These are phyloP conservation scores for Phtheirospermum japonicum DNA, from an alignment of 257 asterid species.

Conservation along the genomic window DNA sequence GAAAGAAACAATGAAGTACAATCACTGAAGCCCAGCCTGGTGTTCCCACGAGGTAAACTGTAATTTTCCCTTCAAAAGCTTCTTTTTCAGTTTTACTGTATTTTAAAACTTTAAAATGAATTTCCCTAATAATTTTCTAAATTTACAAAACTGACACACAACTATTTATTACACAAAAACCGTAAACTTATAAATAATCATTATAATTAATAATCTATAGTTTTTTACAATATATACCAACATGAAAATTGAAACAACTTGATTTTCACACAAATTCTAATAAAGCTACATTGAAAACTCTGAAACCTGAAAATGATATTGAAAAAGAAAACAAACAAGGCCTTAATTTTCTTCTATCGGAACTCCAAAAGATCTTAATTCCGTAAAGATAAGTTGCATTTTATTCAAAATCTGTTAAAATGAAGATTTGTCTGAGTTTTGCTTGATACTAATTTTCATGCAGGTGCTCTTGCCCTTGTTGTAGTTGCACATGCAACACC, in stretches of 20 bases:
- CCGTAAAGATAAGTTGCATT: background rate
- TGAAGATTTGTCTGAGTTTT: background rate
- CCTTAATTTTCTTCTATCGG: background rate
- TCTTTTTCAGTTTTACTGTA: background rate
- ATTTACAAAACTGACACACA: background rate
- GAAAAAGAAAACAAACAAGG: background rate
- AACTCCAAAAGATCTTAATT: background rate
- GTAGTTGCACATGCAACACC: conserved; percentile 5
- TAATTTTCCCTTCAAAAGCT: background rate
- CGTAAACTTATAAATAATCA: too few relatives aligned
- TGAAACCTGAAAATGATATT: background rate
- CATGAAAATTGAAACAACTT: too few relatives aligned
- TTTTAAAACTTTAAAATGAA: background rate
- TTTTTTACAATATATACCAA: too few relatives aligned
- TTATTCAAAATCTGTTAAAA: background rate
- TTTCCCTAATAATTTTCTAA: too few relatives aligned
- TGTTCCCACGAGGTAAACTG: conserved; percentile 28
- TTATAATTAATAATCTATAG: too few relatives aligned
- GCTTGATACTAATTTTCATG: background rate
- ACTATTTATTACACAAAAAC: too few relatives aligned
- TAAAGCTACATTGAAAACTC: too few relatives aligned
- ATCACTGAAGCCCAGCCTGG: conserved; percentile 35
- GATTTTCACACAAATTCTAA: too few relatives aligned
- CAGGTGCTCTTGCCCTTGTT: background rate
- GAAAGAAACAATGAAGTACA: conserved; percentile 84